Base-by-base conservation (phyloP, 1,284 basidiomycete genomes). In the Naganishia sp. region DNA sequence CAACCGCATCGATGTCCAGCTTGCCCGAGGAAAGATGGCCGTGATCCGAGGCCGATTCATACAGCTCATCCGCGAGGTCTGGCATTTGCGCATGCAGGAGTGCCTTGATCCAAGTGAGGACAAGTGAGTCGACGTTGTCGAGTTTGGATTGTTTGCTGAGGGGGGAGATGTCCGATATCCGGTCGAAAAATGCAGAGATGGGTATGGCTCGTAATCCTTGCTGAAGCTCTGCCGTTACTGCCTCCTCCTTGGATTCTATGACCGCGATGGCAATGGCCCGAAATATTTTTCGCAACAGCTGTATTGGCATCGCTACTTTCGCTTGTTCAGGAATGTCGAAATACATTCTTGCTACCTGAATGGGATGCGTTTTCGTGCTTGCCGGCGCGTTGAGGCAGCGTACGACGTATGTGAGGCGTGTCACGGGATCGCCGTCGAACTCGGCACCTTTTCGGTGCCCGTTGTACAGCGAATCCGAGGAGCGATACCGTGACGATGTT, bases 21-120 rank as follows among this genome's bases (percentile, higher is more conserved):
- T 55, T 55, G 18, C 36, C 53, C 36, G 57, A 50, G 5, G 21
- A 50, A 6, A 61, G 25, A 33, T 50, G 39, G 3, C 57, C 57
- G 5, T 25, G 46, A 7, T 15, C 43, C 3, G 33, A 42, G 18
- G 57, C 57, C 5, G 16, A 18, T 5, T 49, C 39, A 39, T 50
- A 61, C 5, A 61, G 57, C 36, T 25, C 21, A 43, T 61, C 57
- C 57, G 57, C 57, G 25, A 42, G 33, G 18, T 61, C 57, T 23
- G 57, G 48, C 57, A 61, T 61, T 61, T 43, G 48, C 13, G 48
- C 57, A 21, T 61, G 48, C 7, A 52, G 21, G 23, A 61, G 57
- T 9, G 49, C 36, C 39, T 39, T 61, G 28, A 61, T 61, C 57
- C 46, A 50, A n/a, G 42, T 11, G 6, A 50, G 25, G 2, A 61